Evolutionary conservation across 441 rosid genomes (phyloP).

Genomic region (Biscutella auriculata): DNA sequence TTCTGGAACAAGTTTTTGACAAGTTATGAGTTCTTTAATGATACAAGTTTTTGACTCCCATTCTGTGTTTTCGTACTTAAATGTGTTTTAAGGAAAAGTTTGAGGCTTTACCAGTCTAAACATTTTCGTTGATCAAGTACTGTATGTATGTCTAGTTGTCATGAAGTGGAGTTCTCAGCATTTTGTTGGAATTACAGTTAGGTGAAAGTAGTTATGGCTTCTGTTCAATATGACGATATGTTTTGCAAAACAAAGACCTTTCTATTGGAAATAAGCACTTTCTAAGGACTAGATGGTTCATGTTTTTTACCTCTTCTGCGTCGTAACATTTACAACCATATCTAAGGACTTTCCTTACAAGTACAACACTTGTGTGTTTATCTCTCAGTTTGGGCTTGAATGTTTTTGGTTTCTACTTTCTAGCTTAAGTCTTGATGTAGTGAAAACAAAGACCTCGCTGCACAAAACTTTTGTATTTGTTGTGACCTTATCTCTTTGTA

Average conservation of each 20-base stretch:
- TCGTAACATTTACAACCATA: background rate
- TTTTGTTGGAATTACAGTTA: background rate
- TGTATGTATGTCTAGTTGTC: background rate
- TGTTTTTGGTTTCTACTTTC: constrained; percentile 3
- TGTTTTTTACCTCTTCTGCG: background rate
- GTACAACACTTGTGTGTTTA: background rate
- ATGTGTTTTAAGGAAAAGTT: background rate
- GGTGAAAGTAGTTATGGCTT: background rate
- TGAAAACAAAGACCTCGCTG: background rate
- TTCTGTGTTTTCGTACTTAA: background rate
- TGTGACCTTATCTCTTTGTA: background rate
- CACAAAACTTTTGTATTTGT: background rate
- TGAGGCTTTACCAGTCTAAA: background rate
- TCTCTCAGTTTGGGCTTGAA: background rate
- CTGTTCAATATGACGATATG: background rate
- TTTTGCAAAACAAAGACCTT: background rate
- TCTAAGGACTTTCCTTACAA: too few relatives aligned
- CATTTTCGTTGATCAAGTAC: background rate
- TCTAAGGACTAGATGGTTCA: background rate
- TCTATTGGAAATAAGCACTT: background rate
- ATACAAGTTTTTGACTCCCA: too few relatives aligned
- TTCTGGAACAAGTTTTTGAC: background rate
- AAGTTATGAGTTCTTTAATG: background rate
- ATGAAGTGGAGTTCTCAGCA: background rate
- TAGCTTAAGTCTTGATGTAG: background rate